Base-by-base conservation (phyloP, 495 filamentous ascomycete species). In the Trichoderma virens region DNA sequence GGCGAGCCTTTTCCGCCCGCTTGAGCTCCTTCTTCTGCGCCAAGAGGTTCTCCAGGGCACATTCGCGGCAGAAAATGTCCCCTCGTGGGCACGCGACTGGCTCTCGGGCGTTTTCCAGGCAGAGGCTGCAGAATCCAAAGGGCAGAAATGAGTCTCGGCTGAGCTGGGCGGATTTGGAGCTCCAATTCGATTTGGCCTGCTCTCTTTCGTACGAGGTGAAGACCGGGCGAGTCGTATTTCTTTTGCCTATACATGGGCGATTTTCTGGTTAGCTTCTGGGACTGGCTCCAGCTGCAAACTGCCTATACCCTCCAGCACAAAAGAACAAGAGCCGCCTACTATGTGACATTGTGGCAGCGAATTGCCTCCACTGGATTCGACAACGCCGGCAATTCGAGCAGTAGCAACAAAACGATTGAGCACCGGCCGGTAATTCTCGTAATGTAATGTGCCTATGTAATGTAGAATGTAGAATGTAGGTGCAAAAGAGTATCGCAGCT, bases 31-130 rank as follows among this genome's bases (percentile, higher is more conserved):
- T 90, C 66, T 90, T 84, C 75, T 98, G 94, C 6, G 91, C 84
- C 1, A 98, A 82, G 47, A 98, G 86, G 71, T 97, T 96, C 69
- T 78, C 90, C 31, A 97, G 85, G 11, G 93, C 92, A 76, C 94
- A 98, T 74, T 98, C 94, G 65, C 92, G 85, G 71, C 94, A 98
- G 77, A 98, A 98, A n/a, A 98, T 82, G 72, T 98, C 92, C 60
- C 93, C 94, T 65, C 89, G 85, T 16, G 74, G 65, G 69, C 85
- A 87, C 0, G 83, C 82, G 16, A 97, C 92, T 0, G 94, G 94
- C 32, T 90, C 82, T 20, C 88, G 86, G 25, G 93, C 89, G 5
- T 90, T 86, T 69, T 92, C 87, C 1, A 98, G 86, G 67, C 94
- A 98, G 20, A 98, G 83, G 62, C 86, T 85, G 78, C 94, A 98